These are phyloP conservation scores for Colletotrichum magnum DNA, from an alignment of 2,329 filamentous ascomycete genomes.

Conservation along the genomic window DNA sequence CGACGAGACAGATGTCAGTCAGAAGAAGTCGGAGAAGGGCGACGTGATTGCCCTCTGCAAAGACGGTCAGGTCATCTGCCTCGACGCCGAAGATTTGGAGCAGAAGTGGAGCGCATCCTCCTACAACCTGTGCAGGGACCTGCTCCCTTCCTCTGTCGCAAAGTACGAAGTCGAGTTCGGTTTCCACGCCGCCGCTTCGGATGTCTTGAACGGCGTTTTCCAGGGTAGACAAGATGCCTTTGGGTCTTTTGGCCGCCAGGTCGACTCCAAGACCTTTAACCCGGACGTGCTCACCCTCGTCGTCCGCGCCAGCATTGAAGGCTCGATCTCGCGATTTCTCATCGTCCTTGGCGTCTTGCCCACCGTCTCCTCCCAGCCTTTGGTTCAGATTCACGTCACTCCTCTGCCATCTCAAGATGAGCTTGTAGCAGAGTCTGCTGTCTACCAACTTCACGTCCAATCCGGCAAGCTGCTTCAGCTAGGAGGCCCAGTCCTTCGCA, in stretches of 20 bases:
- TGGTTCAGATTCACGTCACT: constrained; percentile 57
- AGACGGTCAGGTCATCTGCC: constrained; percentile 72
- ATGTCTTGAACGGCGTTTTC: constrained; percentile 69
- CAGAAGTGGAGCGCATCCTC: constrained; percentile 63
- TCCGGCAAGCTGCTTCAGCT: constrained; percentile 76
- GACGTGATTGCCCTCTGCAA: constrained; percentile 70
- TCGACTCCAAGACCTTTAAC: constrained; percentile 58
- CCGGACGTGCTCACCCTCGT: constrained; percentile 70
- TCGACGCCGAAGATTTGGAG: constrained; percentile 69
- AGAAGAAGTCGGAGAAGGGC: constrained; percentile 40
- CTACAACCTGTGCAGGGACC: constrained; percentile 58
- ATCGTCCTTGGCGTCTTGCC: constrained; percentile 50
- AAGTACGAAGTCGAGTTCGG: constrained; percentile 65
- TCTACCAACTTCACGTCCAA: constrained; percentile 72
- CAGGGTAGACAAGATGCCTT: constrained; percentile 68
- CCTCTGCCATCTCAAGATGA: constrained; percentile 50
- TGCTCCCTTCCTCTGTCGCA: constrained; percentile 50
- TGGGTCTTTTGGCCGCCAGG: constrained; percentile 64
- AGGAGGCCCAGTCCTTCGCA: constrained; percentile 64
- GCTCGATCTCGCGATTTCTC: constrained; percentile 47
- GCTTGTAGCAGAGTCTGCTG: constrained; percentile 38
- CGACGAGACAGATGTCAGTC: constrained; percentile 21
- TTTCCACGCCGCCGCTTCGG: constrained; percentile 59
- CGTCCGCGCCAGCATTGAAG: constrained; percentile 50
- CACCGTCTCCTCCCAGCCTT: constrained; percentile 42